Evolutionary conservation across 2,329 filamentous ascomycete species (phyloP), one percentile per base, ranked within the genome.

Genomic region (Cytospora leucostoma): DNA sequence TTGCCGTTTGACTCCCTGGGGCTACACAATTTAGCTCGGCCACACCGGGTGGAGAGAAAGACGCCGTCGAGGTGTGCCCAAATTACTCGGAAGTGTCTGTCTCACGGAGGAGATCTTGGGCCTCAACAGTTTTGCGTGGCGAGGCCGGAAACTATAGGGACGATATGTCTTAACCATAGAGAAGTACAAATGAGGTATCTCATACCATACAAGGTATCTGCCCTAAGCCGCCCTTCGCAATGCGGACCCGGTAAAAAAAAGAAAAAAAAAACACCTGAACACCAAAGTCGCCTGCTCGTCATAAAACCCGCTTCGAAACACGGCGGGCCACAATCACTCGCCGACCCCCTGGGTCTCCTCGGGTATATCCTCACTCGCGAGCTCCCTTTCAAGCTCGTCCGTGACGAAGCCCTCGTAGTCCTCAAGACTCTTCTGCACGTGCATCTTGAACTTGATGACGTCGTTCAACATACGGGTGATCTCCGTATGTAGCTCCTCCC

Each of bases 401-500:
- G 91, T 89, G 7, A 97, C 92, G 73, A 97, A 97, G 62, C 88
- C 88, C 77, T 99, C 95, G 75, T 97, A 98, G 72, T 95, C 92
- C 74, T 97, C 94, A 60, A 99, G 80, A 64, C 88, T 89, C 78
- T 93, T 93, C 76, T 99, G 95, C 58, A 99, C 83, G 72, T 98
- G 93, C 68, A 99, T 91, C 79, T 99, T 99, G 85, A 99, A 98
- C 72, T 96, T 93, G 79, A 98, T 96, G 66, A 97, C 90, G 73
- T 98, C 93, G 78, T 97, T 96, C 65, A 99, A 80, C 86, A 98
- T 96, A 70, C 88, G 89, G 78, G 97, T 95, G 71, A 97, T 92
- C 75, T 97, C 93, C 0, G 93, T 97, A 75, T 99, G 95, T n/a
- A 99, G 82, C 74, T 98, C 93, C 75, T 99, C 95, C n/a, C 95